Conservation (phyloP, 2,329 filamentous ascomycete genomes). For the Neofusicoccum kwambonambiense region DNA sequence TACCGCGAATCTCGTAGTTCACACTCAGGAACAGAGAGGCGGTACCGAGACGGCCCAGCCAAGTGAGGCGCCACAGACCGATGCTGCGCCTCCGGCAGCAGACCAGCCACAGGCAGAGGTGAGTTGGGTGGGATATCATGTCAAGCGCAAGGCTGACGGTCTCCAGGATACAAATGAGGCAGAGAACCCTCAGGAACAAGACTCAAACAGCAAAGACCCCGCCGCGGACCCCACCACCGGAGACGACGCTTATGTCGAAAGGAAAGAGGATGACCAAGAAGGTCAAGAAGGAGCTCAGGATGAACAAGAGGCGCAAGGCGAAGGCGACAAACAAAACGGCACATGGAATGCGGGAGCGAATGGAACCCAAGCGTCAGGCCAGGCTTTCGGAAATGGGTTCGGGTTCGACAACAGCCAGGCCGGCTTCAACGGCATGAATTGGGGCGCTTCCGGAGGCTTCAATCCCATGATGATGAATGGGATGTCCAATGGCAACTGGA, state of each 20-base stretch:
- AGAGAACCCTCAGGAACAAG: neutral
- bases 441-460: constrained; percentile 61
- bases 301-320: constrained; percentile 19
- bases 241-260: constrained; percentile 19
- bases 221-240: neutral
- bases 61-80: neutral
- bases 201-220: neutral
- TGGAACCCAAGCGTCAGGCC: constrained; percentile 26
- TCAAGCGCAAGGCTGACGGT: neutral
- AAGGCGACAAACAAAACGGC: constrained; percentile 23
- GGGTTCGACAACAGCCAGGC: constrained; percentile 45
- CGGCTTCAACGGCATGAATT: constrained; percentile 60
- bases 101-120: neutral
- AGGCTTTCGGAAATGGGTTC: constrained; percentile 37
- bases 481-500: constrained; percentile 62
- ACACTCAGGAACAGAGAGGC: neutral
- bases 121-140: neutral
- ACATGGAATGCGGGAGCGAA: constrained; percentile 21
- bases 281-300: constrained; percentile 12
- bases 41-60: neutral
- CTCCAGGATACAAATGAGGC: neutral
- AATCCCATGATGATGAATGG: constrained; percentile 64
- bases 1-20: neutral
- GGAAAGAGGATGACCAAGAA: constrained; percentile 23
- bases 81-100: neutral